Base-by-base conservation (phyloP, 352 stramenopile genomes). In the Pythium brassicae region DNA sequence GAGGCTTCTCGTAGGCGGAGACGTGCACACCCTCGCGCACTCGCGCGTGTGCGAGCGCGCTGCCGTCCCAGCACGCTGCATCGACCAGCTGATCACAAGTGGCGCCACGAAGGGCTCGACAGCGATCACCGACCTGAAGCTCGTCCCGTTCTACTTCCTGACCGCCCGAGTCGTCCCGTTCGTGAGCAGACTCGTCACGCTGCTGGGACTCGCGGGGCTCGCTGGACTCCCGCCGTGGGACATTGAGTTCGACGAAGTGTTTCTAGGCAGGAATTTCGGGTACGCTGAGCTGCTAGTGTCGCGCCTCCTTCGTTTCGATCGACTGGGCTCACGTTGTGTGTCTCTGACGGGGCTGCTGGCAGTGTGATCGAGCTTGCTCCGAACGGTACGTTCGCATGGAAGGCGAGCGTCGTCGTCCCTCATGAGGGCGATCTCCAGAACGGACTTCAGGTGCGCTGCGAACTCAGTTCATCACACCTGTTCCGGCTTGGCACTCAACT, bases 21-120 rank as follows among this genome's bases (percentile, higher is more conserved):
- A 90, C 57, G 55, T 90, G 8, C 80, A 90, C 50, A 77, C 75
- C 59, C 61, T 86, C 50, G 74, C 62, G 1, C 72, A 83, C 32
- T 75, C 73, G 3, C 67, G 53, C 0, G 72, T 90, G 0, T 90
- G 80, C 37, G 32, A 37, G 32, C 32, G 32, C 14, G 32, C 2
- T 37, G 32, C 32, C 8, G 32, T 61, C 61, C 4, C 44, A 46
- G 12, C 4, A 26, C 53, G 37, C 6, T 89, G 81, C 25, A 35
- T 91, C 14, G 72, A 85, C 50, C 76, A 89, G 20, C 65, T 91
- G 17, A 72, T 89, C 50, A 86, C 81, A 4, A 91, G 81, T 43
- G 81, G 81, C 14, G 47, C 76, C 22, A 89, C 81, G 19, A 68
- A 69, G 37, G 71, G 69, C 11, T 91, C 81, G 4, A 91, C 81